phyloP scores from a whole-genome alignment of 768 basidiomycete genomes.

The Suillus subluteus region DNA sequence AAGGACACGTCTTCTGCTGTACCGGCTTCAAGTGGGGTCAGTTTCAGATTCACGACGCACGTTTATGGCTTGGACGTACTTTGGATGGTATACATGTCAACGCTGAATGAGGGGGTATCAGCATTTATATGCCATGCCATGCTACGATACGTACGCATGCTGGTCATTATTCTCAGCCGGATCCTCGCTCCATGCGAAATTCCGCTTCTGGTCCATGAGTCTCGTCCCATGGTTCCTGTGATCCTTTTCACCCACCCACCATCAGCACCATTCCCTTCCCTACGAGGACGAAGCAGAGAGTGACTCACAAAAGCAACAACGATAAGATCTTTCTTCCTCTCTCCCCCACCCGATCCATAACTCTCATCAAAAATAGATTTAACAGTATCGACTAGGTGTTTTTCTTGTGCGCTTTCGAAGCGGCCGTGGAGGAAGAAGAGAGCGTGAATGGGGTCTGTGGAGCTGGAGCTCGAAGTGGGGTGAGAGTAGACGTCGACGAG shows the following conservation, averaged over 20 bases:
- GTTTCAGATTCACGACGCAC: background rate
- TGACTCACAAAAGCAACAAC: constrained; percentile 30
- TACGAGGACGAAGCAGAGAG: no score
- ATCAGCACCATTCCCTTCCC: no score
- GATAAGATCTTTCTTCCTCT: constrained; percentile 30
- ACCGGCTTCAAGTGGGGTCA: constrained; percentile 42
- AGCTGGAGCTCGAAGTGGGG: constrained; percentile 3
- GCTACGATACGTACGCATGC: constrained; percentile 30
- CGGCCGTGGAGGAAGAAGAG: constrained; percentile 36
- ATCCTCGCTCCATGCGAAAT: constrained; percentile 30
- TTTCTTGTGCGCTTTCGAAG: constrained; percentile 7
- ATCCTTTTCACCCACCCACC: constrained; percentile 21
- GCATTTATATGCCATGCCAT: background rate
- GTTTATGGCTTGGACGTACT: constrained; percentile 20
- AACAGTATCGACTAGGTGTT: constrained; percentile 20
- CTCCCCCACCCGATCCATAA: constrained; percentile 14
- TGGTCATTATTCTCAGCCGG: constrained; percentile 26
- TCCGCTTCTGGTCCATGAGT: constrained; percentile 27
- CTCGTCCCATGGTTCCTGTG: constrained; percentile 37
- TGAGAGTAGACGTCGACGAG: constrained; percentile 30
- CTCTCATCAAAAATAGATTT: constrained; percentile 25
- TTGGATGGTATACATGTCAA: constrained; percentile 38
- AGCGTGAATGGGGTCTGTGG: constrained; percentile 25
- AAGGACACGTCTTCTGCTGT: constrained; percentile 78
- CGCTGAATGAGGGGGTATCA: constrained; percentile 11